These are phyloP conservation scores for Alternaria brassicae DNA, from an alignment of 2,329 filamentous ascomycete genomes.

Conservation along the genomic window DNA sequence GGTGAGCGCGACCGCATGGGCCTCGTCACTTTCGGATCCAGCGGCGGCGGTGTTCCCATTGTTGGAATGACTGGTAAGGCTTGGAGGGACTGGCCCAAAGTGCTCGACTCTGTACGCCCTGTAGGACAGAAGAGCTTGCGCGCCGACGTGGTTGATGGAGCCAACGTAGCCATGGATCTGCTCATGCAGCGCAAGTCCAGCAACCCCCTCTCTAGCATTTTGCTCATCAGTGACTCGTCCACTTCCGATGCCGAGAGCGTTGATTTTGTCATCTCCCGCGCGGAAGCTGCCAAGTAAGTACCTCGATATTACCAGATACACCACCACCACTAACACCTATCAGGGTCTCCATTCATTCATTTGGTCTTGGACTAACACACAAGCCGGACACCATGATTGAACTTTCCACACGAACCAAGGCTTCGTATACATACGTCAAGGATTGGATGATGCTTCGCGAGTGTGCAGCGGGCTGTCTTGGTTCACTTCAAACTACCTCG, in stretches of 20 bases:
- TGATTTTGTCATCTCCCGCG: constrained; percentile 95
- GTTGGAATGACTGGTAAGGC: constrained; percentile 98
- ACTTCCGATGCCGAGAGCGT: constrained; percentile 94
- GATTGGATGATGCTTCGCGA: constrained; percentile 99
- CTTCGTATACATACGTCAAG: constrained; percentile 97
- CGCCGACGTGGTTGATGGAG: constrained; percentile 95
- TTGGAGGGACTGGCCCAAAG: constrained; percentile 89
- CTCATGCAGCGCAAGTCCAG: constrained; percentile 97
- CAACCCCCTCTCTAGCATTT: constrained; percentile 92
- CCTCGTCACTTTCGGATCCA: constrained; percentile 94
- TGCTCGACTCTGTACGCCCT: constrained; percentile 85
- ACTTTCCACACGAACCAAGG: constrained; percentile 92
- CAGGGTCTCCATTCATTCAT: constrained; percentile 93
- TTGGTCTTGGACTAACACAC: constrained; percentile 93
- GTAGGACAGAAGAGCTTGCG: constrained; percentile 96
- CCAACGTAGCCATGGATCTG: constrained; percentile 97
- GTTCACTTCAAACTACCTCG: constrained; percentile 90
- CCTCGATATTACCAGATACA: background rate
- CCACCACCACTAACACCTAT: constrained; percentile 30
- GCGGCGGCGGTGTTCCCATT: constrained; percentile 87
- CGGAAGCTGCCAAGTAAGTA: constrained; percentile 92
- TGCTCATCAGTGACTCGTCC: constrained; percentile 96
- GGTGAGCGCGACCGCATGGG: constrained; percentile 97
- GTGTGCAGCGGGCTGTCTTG: constrained; percentile 91
- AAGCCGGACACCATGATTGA: constrained; percentile 99